Evolutionary conservation across 1,284 basidiomycete species (phyloP), one percentile per base, ranked within the genome.

Genomic region (Tetrapyrgos nigripes): DNA sequence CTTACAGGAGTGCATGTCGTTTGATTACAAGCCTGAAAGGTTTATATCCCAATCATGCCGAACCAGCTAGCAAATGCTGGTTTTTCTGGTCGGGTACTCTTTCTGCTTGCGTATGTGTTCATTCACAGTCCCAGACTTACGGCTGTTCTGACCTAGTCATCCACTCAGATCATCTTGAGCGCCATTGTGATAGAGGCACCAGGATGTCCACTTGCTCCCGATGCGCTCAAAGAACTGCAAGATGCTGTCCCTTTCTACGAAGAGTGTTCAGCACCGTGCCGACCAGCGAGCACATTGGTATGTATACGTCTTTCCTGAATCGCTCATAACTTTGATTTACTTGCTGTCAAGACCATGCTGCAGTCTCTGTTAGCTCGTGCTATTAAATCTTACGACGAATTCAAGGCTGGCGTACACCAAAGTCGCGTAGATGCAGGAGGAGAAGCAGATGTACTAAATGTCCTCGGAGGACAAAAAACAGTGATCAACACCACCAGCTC

Each of bases 21-120:
- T 64, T 83, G 33, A 76, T 81, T 53, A 71, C 71, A 4, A 73
- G 74, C 53, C 65, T 84, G 40, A 70, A 69, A 43, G 71, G 71
- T 19, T 55, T 84, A 31, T 80, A 77, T 58, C 59, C 64, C 1
- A 67, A 73, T 17, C 76, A 82, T 67, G 76, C 76, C 4, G 60
- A 62, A n/a, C 62, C 71, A 3, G 67, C 74, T 4, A 63, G 73
- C 23, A 66, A 69, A 40, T 68, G 74, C 17, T 83, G 82, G 80
- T 83, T 77, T 64, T 83, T 84, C 66, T 86, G 83, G 84, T 79
- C 82, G 1, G 72, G 72, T 2, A 66, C 81, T 40, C 83, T 81
- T 60, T 81, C 81, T 1, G 72, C 83, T 10, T 83, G 82, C 58
- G 83, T 84, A 65, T 54, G 76, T 70, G n/a, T 49, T 44, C 29